phyloP scores from a whole-genome alignment of 2,329 filamentous ascomycete genomes.

The Amphichorda felina region DNA sequence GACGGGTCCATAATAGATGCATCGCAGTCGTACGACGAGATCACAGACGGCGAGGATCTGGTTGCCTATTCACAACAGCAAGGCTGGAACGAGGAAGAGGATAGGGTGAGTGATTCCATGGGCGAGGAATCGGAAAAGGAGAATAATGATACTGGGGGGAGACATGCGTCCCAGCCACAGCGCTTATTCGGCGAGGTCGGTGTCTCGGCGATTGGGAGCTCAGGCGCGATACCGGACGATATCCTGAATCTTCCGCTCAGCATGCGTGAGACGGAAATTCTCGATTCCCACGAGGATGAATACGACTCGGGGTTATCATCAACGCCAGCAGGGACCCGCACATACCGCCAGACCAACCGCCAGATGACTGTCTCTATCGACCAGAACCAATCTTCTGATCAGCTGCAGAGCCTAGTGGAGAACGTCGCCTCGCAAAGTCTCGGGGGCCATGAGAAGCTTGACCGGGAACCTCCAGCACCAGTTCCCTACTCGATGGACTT shows the following conservation, averaged over 20 bases:
- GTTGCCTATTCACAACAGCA: slow-evolving; percentile 39
- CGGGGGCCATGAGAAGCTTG: slow-evolving; percentile 19
- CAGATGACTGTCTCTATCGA: slow-evolving; percentile 22
- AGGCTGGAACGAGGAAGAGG: slow-evolving; percentile 15
- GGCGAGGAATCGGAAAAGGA: slow-evolving; percentile 70
- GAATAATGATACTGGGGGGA: slow-evolving; percentile 46
- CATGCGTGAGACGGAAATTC: slow-evolving; percentile 25
- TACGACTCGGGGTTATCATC: slow-evolving; percentile 29
- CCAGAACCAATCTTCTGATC: slow-evolving; percentile 31
- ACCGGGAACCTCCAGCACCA: neutral
- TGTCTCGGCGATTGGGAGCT: slow-evolving; percentile 39
- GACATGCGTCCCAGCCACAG: slow-evolving; percentile 10
- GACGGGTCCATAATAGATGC: slow-evolving; percentile 14
- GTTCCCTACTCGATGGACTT: slow-evolving; percentile 24
- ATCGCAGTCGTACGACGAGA: slow-evolving; percentile 46
- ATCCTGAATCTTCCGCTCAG: slow-evolving; percentile 35
- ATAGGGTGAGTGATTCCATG: slow-evolving; percentile 28
- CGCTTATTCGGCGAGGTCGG: slow-evolving; percentile 44
- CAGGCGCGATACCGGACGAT: slow-evolving; percentile 34
- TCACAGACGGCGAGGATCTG: slow-evolving; percentile 47
- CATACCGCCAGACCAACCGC: slow-evolving; percentile 10
- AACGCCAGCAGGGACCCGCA: slow-evolving; percentile 12
- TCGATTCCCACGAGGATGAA: slow-evolving; percentile 28
- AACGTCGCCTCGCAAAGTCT: slow-evolving; percentile 45
- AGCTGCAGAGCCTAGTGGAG: slow-evolving; percentile 38